Base-by-base conservation (phyloP, 2,329 filamentous ascomycete species). In the Hypoxylon sp. region DNA sequence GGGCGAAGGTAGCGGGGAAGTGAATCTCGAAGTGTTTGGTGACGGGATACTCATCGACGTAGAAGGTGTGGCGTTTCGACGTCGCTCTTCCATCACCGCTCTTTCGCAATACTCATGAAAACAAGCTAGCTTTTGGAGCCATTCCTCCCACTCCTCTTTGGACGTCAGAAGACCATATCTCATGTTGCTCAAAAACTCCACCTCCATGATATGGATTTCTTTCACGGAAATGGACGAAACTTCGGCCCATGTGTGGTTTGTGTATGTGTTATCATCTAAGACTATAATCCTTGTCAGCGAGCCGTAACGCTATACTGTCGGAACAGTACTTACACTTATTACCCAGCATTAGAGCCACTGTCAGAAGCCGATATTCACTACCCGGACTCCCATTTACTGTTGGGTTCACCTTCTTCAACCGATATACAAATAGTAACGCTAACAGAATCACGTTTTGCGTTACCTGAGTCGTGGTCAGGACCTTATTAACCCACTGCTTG, bases 151-250 rank as follows among this genome's bases (percentile, higher is more conserved):
- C 78, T 97, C 89, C 58, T 89, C 86, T 76, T 93, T 90, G 2
- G 94, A 97, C 2, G 93, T 93, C 77, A 95, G 90, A 6, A 99
- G 84, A 74, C 93, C 94, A 81, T 98, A 99, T 75, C 95, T 90
- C 91, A 99, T 97, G 80, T 98, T 98, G 84, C 95, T 98, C 69
- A 99, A 84, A 75, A 99, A 99, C 79, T 99, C 96, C n/a, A 99
- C 96, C 79, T 99, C 96, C 96, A 99, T 99, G 48, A 98, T 92
- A 78, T 99, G 96, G 56, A 99, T 97, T 80, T 99, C 96, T 67
- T 91, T 90, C 11, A 98, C 95, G 1, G 93, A 90, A 67, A 99
- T 97, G 48, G 93, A 92, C 0, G 96, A 98, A 10, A 99, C 96
- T 75, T 99, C 96, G 2, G 95, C 96, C 96, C 96, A 99, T 0